Evolutionary conservation across 768 basidiomycete genomes (phyloP), one percentile per base, ranked within the genome.

Genomic region (Mycena pura): DNA sequence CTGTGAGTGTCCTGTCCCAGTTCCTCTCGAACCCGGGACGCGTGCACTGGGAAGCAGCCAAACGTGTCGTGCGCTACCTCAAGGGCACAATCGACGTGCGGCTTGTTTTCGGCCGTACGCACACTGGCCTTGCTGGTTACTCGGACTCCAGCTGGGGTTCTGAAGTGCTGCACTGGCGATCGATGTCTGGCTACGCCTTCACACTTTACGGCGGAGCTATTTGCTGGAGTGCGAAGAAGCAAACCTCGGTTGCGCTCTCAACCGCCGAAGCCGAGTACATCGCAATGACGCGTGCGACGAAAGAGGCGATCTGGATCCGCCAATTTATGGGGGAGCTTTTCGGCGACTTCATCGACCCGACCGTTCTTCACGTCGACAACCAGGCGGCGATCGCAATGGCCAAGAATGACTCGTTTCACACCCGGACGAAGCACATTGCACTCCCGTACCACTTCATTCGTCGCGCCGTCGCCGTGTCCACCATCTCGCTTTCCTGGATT

Each of bases 211-310:
- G 72, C 0, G 74, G 73, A 8, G 63, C 69, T 2, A 67, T 82
- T 6, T 63, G 65, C 11, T 82, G 80, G 78, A 58, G 62, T 6
- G 70, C 74, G 0, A 62, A 69, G 24, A 64, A 71, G 31, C 81
- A 81, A 63, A 38, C 67, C 1, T 64, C 69, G 0, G 68, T 78
- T 31, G 63, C 78, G 0, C 57, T 67, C 0, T 82, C 78, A 0
- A 77, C 76, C 0, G 72, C 71, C 5, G 76, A 82, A 53, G 74
- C 77, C 0, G 78, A 80, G 63, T 80, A 77, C 63, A 56, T 61
- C 53, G 59, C 53, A n/a, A 39, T 60, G 1, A 65, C 67, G 8
- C 62, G 70, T 25, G 64, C 73, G 11, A 44, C 67, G 14, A 65
- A 68, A 13, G 57, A 64, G 28, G 52, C 64, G 5, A 70, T 64